These are phyloP conservation scores for Ogataea populi-albae DNA, from an alignment of 805 yeast species.

Conservation along the genomic window DNA sequence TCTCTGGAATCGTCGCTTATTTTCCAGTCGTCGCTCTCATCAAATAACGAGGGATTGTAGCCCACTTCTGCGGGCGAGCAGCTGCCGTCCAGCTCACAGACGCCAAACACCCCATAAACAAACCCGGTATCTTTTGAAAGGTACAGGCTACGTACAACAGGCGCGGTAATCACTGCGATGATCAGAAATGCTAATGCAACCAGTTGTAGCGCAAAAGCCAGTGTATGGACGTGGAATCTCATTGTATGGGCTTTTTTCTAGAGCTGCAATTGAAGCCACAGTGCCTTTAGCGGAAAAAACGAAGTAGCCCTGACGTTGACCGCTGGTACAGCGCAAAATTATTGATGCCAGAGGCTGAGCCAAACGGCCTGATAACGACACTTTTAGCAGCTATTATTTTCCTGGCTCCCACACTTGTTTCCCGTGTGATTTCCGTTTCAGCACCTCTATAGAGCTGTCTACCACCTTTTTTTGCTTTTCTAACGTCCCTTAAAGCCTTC, in stretches of 20 bases:
- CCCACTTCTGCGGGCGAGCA: conserved; percentile 36
- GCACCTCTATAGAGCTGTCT: too few relatives aligned
- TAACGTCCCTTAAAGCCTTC: too few relatives aligned
- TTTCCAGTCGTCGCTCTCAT: conserved; percentile 44
- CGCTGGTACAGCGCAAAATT: too few relatives aligned
- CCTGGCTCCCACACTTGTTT: too few relatives aligned
- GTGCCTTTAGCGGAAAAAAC: not conserved
- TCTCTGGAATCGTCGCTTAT: conserved; percentile 45
- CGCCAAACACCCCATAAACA: conserved; percentile 67
- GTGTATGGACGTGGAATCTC: conserved; percentile 24
- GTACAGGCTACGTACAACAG: conserved; percentile 48
- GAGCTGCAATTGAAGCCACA: not conserved
- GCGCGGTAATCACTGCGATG: conserved; percentile 59
- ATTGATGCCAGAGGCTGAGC: too few relatives aligned
- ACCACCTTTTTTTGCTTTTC: too few relatives aligned
- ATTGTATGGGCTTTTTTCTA: conserved; percentile 4
- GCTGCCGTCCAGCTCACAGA: conserved; percentile 37
- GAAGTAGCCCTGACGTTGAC: too few relatives aligned
- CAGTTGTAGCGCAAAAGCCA: conserved; percentile 43
- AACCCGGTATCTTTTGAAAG: conserved; percentile 46
- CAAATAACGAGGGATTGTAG: conserved; percentile 36
- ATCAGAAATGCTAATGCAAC: conserved; percentile 61
- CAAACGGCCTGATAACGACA: too few relatives aligned
- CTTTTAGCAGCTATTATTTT: too few relatives aligned
- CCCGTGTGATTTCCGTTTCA: too few relatives aligned